Percentiles rank a stretch among this genome's conserved stretches.
phyloP scores from a whole-genome alignment of 257 asterid species.

The Paulownia fortunei region DNA sequence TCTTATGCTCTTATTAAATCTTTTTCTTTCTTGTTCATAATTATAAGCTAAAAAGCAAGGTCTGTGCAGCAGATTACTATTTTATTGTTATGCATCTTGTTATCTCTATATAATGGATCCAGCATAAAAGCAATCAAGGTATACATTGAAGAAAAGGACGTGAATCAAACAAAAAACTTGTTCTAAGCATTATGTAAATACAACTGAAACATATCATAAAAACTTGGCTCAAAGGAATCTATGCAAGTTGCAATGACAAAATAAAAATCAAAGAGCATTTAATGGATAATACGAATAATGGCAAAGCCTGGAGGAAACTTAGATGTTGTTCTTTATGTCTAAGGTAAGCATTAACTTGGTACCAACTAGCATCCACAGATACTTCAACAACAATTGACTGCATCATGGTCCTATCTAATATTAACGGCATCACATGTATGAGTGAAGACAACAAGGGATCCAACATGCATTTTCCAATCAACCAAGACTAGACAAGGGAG shows the following conservation, averaged over 20 bases:
- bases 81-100: background rate
- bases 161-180: background rate
- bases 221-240: background rate
- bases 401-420: background rate
- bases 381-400: background rate
- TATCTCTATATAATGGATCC: background rate
- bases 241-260: conserved; percentile 2
- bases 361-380: background rate
- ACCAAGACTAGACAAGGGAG: background rate
- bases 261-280: background rate
- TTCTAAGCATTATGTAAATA: background rate
- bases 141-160: background rate
- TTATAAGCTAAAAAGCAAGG: background rate
- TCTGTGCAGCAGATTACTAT: background rate
- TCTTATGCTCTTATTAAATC: conserved; percentile 3
- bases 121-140: background rate
- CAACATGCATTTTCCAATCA: background rate
- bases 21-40: conserved; percentile 6
- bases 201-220: background rate
- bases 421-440: background rate
- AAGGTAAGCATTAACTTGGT: background rate
- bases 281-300: background rate
- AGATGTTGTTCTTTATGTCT: background rate
- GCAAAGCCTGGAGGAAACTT: background rate
- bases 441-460: background rate